Evolutionary conservation across 2,329 filamentous ascomycete species (phyloP), one percentile per base, ranked within the genome.

Genomic region (Fusarium nurragi): DNA sequence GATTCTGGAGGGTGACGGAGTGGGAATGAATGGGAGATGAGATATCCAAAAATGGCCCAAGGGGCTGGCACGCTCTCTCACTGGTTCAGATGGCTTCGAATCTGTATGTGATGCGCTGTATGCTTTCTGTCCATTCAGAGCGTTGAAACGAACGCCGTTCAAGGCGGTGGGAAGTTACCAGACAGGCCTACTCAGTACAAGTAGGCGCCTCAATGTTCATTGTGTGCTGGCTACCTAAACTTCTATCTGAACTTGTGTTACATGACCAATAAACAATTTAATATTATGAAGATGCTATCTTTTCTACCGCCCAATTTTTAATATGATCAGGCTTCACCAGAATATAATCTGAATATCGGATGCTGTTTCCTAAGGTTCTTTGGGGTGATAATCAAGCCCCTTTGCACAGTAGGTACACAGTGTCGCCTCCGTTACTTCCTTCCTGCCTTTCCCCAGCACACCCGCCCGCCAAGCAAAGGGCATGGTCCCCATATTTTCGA

Each of bases 361-460:
- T 16, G 13, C 16, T 34, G 32, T 9, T 34, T 34, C n/a, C n/a
- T n/a, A 34, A 9, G 32, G 13, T 34, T 18, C 32, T n/a, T 34
- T 34, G 32, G 32, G 32, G 32, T 34, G 32, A 57, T 26, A 10
- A 37, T 44, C 37, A 22, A 28, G 52, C 38, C 40, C 43, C 41
- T 38, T 38, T n/a, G 46, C 47, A 63, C 60, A 62, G 51, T 65
- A 14, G 38, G 19, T 37, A 45, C 47, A 62, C 46, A 63, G 52
- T 51, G 36, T 59, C 53, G 63, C 66, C 65, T 54, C 60, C 64
- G 68, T 66, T 64, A 66, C 68, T 71, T 67, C 53, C 49, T 54
- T 53, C 51, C 56, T 26, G 41, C 40, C 32, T 59, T 67, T 64
- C 67, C 58, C 66, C 66, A 71, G 64, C 64, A 58, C 52, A 69